phyloP scores from a whole-genome alignment of 192 early-diverging fungal species.

The Backusella westeae region DNA sequence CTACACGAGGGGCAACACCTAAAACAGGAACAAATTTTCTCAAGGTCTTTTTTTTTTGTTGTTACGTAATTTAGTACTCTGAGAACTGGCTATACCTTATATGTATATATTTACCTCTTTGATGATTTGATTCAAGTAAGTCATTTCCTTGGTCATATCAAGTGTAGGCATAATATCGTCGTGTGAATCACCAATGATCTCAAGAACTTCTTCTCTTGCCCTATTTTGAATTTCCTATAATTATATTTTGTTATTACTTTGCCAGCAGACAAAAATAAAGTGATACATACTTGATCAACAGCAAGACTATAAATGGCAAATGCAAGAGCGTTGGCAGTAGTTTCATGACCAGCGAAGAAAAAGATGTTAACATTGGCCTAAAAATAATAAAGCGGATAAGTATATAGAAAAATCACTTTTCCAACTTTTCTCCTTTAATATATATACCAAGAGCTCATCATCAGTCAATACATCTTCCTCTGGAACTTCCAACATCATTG shows the following conservation, averaged over 20 bases:
- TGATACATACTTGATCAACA: conserved; percentile 27
- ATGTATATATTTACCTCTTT: conserved; percentile 36
- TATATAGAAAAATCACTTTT: neutral
- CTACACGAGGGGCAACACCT: neutral
- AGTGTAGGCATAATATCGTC: conserved; percentile 48
- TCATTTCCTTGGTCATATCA: conserved; percentile 50
- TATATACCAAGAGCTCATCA: conserved; percentile 25
- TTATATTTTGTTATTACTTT: neutral
- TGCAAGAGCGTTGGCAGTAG: conserved; percentile 54
- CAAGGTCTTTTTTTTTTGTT: conserved; percentile 12
- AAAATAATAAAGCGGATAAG: neutral
- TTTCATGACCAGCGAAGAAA: conserved; percentile 44
- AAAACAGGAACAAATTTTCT: conserved; percentile 16
- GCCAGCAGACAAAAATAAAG: neutral
- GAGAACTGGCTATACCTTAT: neutral
- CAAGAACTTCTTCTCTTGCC: conserved; percentile 51
- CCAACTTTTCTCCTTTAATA: too few relatives aligned
- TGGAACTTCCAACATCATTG: conserved; percentile 27
- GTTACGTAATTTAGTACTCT: neutral
- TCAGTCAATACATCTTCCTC: conserved; percentile 15
- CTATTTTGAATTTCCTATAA: conserved; percentile 48
- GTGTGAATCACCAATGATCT: conserved; percentile 50
- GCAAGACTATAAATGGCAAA: conserved; percentile 50
- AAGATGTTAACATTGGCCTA: neutral
- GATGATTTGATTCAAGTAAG: conserved; percentile 49